These are phyloP conservation scores for Bjerkandera adusta DNA, from an alignment of 1,284 basidiomycete species.

Conservation along the genomic window DNA sequence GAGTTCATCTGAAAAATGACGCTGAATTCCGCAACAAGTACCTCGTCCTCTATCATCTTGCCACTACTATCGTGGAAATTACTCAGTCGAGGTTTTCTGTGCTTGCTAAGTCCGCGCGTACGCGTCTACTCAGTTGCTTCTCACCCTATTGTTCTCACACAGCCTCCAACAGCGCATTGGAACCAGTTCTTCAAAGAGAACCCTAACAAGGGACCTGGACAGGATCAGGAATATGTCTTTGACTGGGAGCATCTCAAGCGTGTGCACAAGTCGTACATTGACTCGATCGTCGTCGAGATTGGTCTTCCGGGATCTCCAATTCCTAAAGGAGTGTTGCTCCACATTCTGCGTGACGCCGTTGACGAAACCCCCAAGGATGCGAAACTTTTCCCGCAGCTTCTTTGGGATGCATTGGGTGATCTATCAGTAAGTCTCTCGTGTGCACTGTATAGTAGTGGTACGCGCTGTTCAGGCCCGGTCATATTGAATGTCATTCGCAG, in stretches of 20 bases:
- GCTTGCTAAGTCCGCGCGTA: slow-evolving; percentile 64
- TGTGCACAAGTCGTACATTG: slow-evolving; percentile 70
- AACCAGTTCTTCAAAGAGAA: slow-evolving; percentile 58
- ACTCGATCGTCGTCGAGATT: slow-evolving; percentile 76
- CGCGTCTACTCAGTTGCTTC: slow-evolving; percentile 22
- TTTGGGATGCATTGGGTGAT: slow-evolving; percentile 78
- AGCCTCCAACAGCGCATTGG: slow-evolving; percentile 53
- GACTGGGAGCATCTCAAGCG: slow-evolving; percentile 57
- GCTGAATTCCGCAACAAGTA: slow-evolving; percentile 52
- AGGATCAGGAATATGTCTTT: slow-evolving; percentile 51
- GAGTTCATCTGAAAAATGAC: slow-evolving; percentile 50
- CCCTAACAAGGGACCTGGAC: slow-evolving; percentile 32
- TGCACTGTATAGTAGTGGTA: neutral
- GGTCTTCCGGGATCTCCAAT: slow-evolving; percentile 67
- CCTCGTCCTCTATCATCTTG: slow-evolving; percentile 61
- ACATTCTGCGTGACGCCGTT: slow-evolving; percentile 64
- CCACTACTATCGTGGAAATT: slow-evolving; percentile 54
- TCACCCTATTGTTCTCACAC: slow-evolving; percentile 14
- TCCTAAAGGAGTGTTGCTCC: slow-evolving; percentile 59
- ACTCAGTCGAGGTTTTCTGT: slow-evolving; percentile 61
- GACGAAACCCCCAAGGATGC: slow-evolving; percentile 68
- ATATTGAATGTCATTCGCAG: slow-evolving; percentile 31
- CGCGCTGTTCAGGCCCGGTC: no score
- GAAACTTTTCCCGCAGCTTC: slow-evolving; percentile 67
- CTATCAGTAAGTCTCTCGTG: slow-evolving; percentile 59